Base-by-base conservation (phyloP, 2,329 filamentous ascomycete genomes). In the Aspergillus sp. region DNA sequence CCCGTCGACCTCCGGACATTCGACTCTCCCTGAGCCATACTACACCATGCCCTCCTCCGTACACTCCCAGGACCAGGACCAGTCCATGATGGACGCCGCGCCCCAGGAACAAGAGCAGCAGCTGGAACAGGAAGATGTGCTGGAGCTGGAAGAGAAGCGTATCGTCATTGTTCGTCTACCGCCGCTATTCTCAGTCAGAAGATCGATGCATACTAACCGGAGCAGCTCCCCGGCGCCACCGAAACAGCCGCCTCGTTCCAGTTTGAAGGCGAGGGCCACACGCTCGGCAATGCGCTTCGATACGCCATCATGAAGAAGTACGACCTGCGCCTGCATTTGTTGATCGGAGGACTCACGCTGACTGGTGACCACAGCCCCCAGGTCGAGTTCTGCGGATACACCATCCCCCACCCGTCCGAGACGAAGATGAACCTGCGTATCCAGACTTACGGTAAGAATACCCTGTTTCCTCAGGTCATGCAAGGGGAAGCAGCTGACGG, bases 291-390 rank as follows among this genome's bases (percentile, higher is more conserved):
- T 73, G 90, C 92, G 9, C 76, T 99, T 63, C 83, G 94, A 66
- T 97, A 92, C 70, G 88, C 96, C 58, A 95, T 99, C 65, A 96
- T 96, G 89, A 97, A 97, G 76, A 99, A 99, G 93, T 96, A 78
- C 60, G 84, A n/a, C 68, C 44, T 26, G 10, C 20, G 42, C 26
- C 40, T 17, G 30, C 32, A 50, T 47, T 22, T 22, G 19, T 8
- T 30, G 2, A 30, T 8, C 2, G 3, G 24, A 26, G 26, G 8
- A 22, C 5, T 4, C 22, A 22, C 22, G 22, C 22, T 22, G 22
- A 22, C 22, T 22, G 22, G 22, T 22, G 22, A 22, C 22, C 22
- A 22, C 22, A 97, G 93, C 72, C 93, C 94, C 26, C 85, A 94
- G 58, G 94, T 99, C 54, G 94, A 99, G 72, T 96, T 99, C 75